Conservation (phyloP, 2,329 filamentous ascomycete species). For the Calonectria montana region DNA sequence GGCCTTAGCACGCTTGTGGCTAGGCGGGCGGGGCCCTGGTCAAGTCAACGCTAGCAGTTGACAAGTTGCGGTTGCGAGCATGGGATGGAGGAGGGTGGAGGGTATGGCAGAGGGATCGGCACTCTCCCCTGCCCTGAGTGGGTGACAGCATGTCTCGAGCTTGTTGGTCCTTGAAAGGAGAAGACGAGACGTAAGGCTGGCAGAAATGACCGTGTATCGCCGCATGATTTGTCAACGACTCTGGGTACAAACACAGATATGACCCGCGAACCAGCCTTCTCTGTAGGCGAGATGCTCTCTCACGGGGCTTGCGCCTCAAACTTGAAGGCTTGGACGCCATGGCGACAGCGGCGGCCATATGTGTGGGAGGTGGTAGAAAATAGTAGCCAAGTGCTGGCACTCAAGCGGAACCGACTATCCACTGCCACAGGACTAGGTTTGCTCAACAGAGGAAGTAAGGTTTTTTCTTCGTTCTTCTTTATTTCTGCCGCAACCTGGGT, state of each 20-base stretch:
- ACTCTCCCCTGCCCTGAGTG: background rate
- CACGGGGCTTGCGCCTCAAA: background rate
- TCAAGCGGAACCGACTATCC: background rate
- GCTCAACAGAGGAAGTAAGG: background rate
- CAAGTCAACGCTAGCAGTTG: slow-evolving; percentile 31
- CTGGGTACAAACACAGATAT: background rate
- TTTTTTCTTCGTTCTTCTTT: background rate
- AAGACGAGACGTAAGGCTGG: slow-evolving; percentile 13
- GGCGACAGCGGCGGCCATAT: slow-evolving; percentile 11
- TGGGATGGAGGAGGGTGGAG: slow-evolving; percentile 8
- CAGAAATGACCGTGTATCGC: background rate
- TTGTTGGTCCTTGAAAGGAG: slow-evolving; percentile 5
- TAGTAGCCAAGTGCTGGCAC: background rate
- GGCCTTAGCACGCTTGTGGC: slow-evolving; percentile 37
- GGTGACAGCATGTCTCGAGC: slow-evolving; percentile 8
- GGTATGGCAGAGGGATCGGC: slow-evolving; percentile 20
- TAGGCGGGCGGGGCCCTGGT: slow-evolving; percentile 19
- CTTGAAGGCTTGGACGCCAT: slow-evolving; percentile 6
- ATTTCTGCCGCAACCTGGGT: background rate
- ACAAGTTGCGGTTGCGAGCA: slow-evolving; percentile 22
- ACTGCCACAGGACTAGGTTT: background rate
- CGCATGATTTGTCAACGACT: background rate
- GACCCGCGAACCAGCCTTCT: background rate
- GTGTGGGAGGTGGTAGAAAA: slow-evolving; percentile 5
- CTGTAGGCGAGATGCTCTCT: background rate